Base-by-base conservation (phyloP, 2,329 filamentous ascomycete genomes). In the Sphaerulina vaccinii region DNA sequence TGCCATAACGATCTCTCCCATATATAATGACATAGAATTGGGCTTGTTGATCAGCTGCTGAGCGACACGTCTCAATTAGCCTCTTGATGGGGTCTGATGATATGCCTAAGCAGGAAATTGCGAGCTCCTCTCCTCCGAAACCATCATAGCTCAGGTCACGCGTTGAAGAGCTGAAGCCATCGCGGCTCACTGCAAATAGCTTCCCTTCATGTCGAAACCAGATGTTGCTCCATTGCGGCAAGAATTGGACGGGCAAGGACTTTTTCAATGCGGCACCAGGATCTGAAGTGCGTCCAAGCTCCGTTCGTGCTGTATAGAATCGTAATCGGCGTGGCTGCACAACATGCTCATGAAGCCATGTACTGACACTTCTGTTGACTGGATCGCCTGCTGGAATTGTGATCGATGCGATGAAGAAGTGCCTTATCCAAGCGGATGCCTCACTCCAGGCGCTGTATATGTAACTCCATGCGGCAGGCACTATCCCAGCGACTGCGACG, bases 31-130 rank as follows among this genome's bases (percentile, higher is more conserved):
- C 57, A 65, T 70, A 27, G 67, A 67, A 45, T 66, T 71, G 40
- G 69, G 66, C 49, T 70, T 72, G 35, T 63, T 66, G 22, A 68
- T 59, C 27, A 64, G 70, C 65, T 65, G 70, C 33, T 62, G 66
- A 51, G 69, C 73, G 51, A 73, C 68, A 56, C 70, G 61, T 38
- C 5, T 70, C 64, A 4, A 78, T 66, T 8, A 78, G 58, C 5
- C 68, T 60, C 54, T 74, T 75, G 63, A 78, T 71, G 0, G 75
- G 75, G 40, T 70, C 57, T 0, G 74, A 70, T 5, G 70, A 74
- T 18, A 74, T 65, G 10, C 75, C 74, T 48, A 74, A 55, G 45
- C 74, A 76, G n/a, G 65, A 71, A 13, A 78, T 65, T 3, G 71
- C 52, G 23, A 63, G 37, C 42, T 61, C 57, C 19, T 61, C 60